These are phyloP conservation scores for Mycena metata DNA, from an alignment of 768 basidiomycete genomes.

Conservation along the genomic window DNA sequence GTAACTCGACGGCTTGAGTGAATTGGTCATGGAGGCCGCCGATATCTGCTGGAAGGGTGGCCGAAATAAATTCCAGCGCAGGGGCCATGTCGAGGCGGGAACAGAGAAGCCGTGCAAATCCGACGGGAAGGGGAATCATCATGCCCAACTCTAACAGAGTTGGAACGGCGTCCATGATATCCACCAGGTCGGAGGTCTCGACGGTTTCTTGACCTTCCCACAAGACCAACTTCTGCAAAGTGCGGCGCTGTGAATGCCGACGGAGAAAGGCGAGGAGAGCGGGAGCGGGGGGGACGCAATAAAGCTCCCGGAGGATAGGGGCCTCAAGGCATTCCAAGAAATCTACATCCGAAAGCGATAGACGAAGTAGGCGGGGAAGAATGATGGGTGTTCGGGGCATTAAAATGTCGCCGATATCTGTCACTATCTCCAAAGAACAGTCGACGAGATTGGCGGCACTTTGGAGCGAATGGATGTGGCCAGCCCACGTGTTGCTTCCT, in stretches of 20 bases:
- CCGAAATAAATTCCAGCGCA: conserved; percentile 5
- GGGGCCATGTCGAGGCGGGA: background rate
- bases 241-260: background rate
- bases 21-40: no score
- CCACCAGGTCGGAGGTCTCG: background rate
- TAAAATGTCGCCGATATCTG: no score
- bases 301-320: conserved; percentile 21
- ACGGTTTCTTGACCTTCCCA: background rate
- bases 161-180: conserved; percentile 1
- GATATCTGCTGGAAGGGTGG: no score
- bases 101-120: background rate
- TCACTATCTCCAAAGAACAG: conserved; percentile 15
- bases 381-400: no score
- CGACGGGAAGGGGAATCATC: background rate
- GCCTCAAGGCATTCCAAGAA: conserved; percentile 14
- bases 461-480: background rate
- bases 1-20: no score
- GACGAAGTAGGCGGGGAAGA: no score
- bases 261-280: background rate
- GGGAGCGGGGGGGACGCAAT: background rate
- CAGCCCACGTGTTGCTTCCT: conserved; percentile 1
- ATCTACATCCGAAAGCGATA: no score
- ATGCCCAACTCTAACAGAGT: background rate
- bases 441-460: conserved; percentile 5
- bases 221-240: conserved; percentile 12